Base-by-base conservation (phyloP, 306 rosid genomes). In the Echinosophora koreensis region DNA sequence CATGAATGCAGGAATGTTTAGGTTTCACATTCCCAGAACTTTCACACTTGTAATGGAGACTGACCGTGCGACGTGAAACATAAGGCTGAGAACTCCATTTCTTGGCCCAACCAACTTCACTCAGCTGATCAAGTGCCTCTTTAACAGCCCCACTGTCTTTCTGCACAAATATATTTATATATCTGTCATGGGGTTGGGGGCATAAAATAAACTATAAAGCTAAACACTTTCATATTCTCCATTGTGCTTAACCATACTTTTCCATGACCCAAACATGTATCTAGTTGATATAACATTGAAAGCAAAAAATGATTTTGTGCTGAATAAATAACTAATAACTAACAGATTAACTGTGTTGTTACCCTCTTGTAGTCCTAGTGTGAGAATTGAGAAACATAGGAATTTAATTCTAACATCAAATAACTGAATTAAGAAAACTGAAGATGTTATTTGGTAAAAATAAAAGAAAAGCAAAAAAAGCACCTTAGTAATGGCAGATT, bases 31-130 rank as follows among this genome's bases (percentile, higher is more conserved):
- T 75, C 77, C 78, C 71, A 81, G 74, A 89, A 77, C 82, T 83
- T 83, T 71, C 73, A 83, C 60, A 87, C 79, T 85, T 84, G 77
- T 76, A 79, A 86, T 66, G 82, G 84, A 89, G 82, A 94, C 95
- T 94, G 89, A 92, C 98, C 97, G 90, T 92, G 22, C 98, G 96
- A 58, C 97, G 90, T 4, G 98, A 94, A 66, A 90, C 91, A 77
- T 90, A 86, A 49, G 98, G 98, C 83, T 94, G 98, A 78, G 97
- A 94, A 84, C 93, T 87, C 98, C 98, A 94, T 85, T 89, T 92
- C 89, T 88, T 92, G 44, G 97, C 98, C 95, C 97, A 94, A 54
- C 98, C 97, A 69, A 77, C 79, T 82, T 92, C 92, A 79, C 74
- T 84, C 5, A 94, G 90, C 86, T 88, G 82, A 88, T 90, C 89